phyloP scores from a whole-genome alignment of 352 stramenopile species.

The Elongisporangium prolatum region DNA sequence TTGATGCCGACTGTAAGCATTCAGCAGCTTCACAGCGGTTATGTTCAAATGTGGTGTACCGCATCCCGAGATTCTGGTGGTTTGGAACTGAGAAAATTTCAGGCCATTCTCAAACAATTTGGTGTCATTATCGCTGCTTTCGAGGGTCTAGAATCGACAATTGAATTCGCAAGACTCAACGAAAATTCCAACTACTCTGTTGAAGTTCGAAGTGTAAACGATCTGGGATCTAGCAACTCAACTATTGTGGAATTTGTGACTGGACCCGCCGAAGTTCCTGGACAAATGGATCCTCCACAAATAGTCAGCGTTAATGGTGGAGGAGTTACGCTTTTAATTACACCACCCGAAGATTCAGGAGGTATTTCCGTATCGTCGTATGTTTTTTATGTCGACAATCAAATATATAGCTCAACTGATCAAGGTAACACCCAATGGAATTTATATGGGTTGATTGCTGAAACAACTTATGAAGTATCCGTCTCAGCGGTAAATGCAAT shows the following conservation, averaged over 20 bases:
- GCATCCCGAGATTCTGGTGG: constrained; percentile 29
- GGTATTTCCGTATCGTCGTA: constrained; percentile 24
- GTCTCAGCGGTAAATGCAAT: constrained; percentile 26
- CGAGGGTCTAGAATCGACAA: constrained; percentile 10
- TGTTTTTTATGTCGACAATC: constrained; percentile 23
- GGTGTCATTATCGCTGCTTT: constrained; percentile 13
- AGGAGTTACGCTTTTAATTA: constrained; percentile 18
- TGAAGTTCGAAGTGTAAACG: constrained; percentile 20
- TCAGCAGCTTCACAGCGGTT: constrained; percentile 21
- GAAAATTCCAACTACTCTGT: constrained; percentile 29
- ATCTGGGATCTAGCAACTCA: constrained; percentile 14
- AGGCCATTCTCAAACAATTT: constrained; percentile 10
- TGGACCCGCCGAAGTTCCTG: constrained; percentile 15
- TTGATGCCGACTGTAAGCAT: constrained; percentile 10
- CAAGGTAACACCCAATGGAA: constrained; percentile 21
- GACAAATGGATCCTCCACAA: constrained; percentile 10
- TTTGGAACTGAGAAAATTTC: constrained; percentile 14
- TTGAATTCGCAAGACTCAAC: constrained; percentile 22
- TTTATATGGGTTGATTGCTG: constrained; percentile 21
- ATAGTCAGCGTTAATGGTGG: constrained; percentile 27
- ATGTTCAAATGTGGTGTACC: constrained; percentile 13
- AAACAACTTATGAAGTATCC: constrained; percentile 22
- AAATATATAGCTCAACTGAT: neutral
- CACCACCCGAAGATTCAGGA: constrained; percentile 32
- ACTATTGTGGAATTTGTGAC: constrained; percentile 13